Evolutionary conservation across 1,284 basidiomycete genomes (phyloP).

Genomic region (Erythrobasidium hasegawianum): DNA sequence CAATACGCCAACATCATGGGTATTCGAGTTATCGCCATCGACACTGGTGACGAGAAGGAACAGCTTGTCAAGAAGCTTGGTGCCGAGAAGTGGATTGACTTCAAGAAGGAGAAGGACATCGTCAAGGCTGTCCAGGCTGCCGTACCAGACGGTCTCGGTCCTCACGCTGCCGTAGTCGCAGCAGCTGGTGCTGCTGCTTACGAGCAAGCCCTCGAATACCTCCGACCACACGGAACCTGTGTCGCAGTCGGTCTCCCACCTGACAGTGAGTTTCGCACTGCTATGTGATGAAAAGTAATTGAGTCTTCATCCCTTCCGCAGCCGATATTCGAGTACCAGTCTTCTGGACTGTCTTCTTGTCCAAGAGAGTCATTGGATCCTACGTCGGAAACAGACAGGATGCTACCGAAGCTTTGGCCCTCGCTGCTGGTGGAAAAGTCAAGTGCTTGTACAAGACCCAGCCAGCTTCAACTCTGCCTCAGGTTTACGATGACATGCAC

Average conservation of each 20-base stretch:
- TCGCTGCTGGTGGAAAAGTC: slow-evolving; percentile 66
- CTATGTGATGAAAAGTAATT: not conserved
- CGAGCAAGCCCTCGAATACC: slow-evolving; percentile 36
- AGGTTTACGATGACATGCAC: slow-evolving; percentile 43
- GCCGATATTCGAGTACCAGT: slow-evolving; percentile 56
- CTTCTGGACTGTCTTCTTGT: slow-evolving; percentile 70
- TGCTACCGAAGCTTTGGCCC: slow-evolving; percentile 64
- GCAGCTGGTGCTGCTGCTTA: slow-evolving; percentile 33
- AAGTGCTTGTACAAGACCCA: slow-evolving; percentile 48
- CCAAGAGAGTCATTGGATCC: slow-evolving; percentile 58
- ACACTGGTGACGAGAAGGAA: slow-evolving; percentile 55
- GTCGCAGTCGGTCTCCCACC: slow-evolving; percentile 39
- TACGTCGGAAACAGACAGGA: slow-evolving; percentile 75
- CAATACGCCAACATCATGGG: slow-evolving; percentile 60
- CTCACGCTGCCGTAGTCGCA: slow-evolving; percentile 62
- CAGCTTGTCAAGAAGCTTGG: slow-evolving; percentile 49
- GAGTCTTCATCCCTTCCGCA: not conserved
- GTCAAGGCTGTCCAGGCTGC: slow-evolving; percentile 62
- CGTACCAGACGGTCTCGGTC: slow-evolving; percentile 58
- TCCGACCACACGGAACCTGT: slow-evolving; percentile 36
- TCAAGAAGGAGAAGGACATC: slow-evolving; percentile 44
- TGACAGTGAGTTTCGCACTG: slow-evolving; percentile 6
- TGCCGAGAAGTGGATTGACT: slow-evolving; percentile 49
- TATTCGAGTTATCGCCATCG: slow-evolving; percentile 73
- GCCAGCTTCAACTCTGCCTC: slow-evolving; percentile 23